Evolutionary conservation across 2,329 filamentous ascomycete genomes (phyloP).

Genomic region (Escovopsis sp.): DNA sequence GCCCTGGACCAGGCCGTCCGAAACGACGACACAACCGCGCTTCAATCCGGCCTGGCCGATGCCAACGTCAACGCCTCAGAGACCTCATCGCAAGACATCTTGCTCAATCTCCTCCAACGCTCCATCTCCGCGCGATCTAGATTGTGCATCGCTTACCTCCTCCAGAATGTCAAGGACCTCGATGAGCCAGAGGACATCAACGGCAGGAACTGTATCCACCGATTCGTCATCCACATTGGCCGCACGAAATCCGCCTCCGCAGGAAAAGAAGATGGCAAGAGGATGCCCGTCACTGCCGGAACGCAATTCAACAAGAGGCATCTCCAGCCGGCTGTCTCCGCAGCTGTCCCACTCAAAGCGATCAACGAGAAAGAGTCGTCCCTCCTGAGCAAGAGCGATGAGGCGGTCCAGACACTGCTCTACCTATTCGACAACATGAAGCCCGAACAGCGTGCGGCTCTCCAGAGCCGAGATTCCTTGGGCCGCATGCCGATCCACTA

Average conservation of each 20-base stretch:
- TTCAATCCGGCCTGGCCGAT: constrained; percentile 43
- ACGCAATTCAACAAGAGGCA: constrained; percentile 51
- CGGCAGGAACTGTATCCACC: constrained; percentile 81
- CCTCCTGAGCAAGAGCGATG: constrained; percentile 52
- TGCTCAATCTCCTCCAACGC: constrained; percentile 67
- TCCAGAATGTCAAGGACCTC: constrained; percentile 53
- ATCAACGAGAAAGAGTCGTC: constrained; percentile 53
- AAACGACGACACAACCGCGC: constrained; percentile 43
- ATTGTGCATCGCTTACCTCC: constrained; percentile 53
- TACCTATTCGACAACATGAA: constrained; percentile 53
- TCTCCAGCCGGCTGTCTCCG: constrained; percentile 62
- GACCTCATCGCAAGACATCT: constrained; percentile 41
- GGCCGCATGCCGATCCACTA: constrained; percentile 83
- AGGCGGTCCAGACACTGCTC: constrained; percentile 53
- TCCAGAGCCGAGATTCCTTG: constrained; percentile 58
- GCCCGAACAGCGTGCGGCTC: constrained; percentile 48
- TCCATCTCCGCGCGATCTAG: constrained; percentile 57
- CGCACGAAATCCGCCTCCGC: constrained; percentile 42
- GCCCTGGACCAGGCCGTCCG: constrained; percentile 57
- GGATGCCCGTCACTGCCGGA: constrained; percentile 32
- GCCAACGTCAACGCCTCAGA: constrained; percentile 28
- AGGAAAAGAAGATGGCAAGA: constrained; percentile 33
- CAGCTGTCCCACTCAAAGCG: constrained; percentile 41
- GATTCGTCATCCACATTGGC: constrained; percentile 82
- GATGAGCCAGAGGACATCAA: constrained; percentile 89